Evolutionary conservation across 306 rosid genomes (phyloP), one percentile per base, ranked within the genome.

Genomic region (Urtica urens): DNA sequence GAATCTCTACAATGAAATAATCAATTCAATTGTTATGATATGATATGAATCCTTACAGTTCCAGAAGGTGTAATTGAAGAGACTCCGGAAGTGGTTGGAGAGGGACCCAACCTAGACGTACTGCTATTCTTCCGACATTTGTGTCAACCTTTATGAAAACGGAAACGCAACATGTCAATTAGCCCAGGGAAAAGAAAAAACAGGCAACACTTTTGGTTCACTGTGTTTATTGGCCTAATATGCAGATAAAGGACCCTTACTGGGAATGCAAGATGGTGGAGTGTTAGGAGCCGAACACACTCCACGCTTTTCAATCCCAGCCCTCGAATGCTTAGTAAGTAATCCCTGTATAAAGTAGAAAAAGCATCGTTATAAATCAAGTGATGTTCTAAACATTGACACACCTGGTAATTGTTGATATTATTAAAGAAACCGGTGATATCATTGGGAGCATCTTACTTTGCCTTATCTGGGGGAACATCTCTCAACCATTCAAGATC

Each of bases 61-160:
- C 87, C 46, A 90, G 87, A 56, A 81, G 94, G 68, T 84, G 97
- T 52, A 90, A 33, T 28, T 90, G 97, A 48, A 90, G 81, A 25
- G 81, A 51, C 75, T 84, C 97, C 5, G 97, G 97, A 59, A 90
- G 79, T 19, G 97, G 95, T 60, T 73, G 92, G 64, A 90, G 84
- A 37, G 97, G 97, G 33, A 90, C 95, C 97, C 97, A 90, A 57
- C 97, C 95, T 22, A 90, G 94, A 61, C 97, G 74, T 56, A 90
- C 97, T 8, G 95, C 97, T 68, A 90, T 84, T 65, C 95, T 81
- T 79, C 95, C 97, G 37, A 90, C 97, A 64, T 90, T 90, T 66
- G 95, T 90, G 67, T 90, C 97, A 71, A 90, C 97, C 97, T 90
- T 64, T 42, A 50, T 38, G 29, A 43, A 45, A 61, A 27, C 35